Conservation (phyloP, 257 asterid species). For the Ocimum tenuiflorum region DNA sequence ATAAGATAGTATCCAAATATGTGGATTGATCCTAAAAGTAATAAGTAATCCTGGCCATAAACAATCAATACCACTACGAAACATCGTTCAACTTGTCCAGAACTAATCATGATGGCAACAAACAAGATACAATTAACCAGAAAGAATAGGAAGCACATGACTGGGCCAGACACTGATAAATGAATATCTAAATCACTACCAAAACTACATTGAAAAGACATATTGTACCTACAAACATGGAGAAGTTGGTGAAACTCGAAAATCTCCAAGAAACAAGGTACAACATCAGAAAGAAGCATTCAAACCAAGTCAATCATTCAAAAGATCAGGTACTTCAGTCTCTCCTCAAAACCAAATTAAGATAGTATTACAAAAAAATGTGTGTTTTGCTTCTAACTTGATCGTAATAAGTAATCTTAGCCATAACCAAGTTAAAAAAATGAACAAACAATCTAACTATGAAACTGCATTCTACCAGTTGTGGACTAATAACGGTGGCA, state of each 20-base stretch:
- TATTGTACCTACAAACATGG: constrained; percentile 57
- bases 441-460: neutral
- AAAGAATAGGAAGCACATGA: neutral
- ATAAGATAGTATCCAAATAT: too few species aligned
- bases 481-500: neutral
- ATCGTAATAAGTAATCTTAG: too few species aligned
- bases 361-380: too few species aligned
- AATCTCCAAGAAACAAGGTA: constrained; percentile 88
- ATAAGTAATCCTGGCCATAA: too few species aligned
- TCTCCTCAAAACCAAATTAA: neutral
- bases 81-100: neutral
- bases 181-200: neutral
- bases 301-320: neutral
- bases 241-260: constrained; percentile 90
- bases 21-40: too few species aligned
- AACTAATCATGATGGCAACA: neutral
- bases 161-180: neutral
- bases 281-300: neutral
- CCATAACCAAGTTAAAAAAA: too few species aligned
- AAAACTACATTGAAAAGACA: neutral
- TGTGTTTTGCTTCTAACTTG: too few species aligned
- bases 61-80: neutral
- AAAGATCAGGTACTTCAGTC: neutral
- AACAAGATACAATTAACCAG: neutral
- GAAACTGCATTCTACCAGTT: neutral